phyloP scores from a whole-genome alignment of 306 rosid genomes.

The Ceratonia siliqua region DNA sequence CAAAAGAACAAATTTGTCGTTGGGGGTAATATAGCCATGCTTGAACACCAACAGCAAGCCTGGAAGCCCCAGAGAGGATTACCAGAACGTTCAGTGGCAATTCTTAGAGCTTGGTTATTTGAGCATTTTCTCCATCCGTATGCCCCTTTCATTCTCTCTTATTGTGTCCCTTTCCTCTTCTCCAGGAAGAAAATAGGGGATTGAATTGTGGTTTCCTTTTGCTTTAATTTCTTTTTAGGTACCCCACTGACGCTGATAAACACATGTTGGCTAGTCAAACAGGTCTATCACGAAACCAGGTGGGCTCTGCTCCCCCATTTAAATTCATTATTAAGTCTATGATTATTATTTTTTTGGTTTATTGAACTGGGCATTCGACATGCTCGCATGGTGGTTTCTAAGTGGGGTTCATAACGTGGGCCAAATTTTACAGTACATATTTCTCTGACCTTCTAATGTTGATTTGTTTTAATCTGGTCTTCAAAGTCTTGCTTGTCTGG shows the following conservation, averaged over 20 bases:
- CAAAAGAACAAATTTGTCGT: conserved; percentile 62
- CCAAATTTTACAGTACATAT: neutral
- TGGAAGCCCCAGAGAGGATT: conserved; percentile 98
- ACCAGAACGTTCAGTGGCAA: conserved; percentile 87
- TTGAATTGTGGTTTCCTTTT: conserved; percentile 22
- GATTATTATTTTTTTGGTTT: conserved; percentile 11
- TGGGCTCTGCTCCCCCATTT: conserved; percentile 43
- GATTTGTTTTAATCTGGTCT: neutral
- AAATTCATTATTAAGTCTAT: conserved; percentile 26
- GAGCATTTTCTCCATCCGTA: conserved; percentile 99
- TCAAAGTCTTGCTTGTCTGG: neutral
- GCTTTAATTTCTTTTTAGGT: conserved; percentile 50
- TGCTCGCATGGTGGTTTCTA: conserved; percentile 9
- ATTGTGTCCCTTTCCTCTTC: neutral
- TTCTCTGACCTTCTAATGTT: neutral
- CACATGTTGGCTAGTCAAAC: conserved; percentile 97
- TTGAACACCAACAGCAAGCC: conserved; percentile 65
- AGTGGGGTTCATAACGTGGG: neutral
- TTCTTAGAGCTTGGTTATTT: conserved; percentile 92
- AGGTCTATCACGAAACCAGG: conserved; percentile 97
- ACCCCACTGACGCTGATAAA: conserved; percentile 97
- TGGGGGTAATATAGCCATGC: conserved; percentile 46
- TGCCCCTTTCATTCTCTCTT: conserved; percentile 13
- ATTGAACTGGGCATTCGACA: conserved; percentile 31
- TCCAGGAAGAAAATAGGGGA: neutral